Evolutionary conservation across 208 protist species (phyloP).

Genomic region (Endotrypanum monterogeii): DNA sequence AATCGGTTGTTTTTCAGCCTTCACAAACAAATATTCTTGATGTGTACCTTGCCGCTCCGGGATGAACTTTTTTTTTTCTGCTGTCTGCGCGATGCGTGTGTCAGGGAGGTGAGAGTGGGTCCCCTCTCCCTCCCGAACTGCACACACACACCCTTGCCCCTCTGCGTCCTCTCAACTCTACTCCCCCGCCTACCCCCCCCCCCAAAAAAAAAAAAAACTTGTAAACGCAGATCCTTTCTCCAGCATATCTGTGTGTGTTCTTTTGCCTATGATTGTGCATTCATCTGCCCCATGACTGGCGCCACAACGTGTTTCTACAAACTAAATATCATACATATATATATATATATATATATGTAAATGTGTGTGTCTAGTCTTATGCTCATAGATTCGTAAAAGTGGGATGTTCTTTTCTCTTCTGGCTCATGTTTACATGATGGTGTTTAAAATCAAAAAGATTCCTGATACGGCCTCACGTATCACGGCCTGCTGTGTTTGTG

Average conservation of each 20-base stretch:
- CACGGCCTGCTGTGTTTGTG: background rate
- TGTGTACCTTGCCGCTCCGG: too few species aligned
- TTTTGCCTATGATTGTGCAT: background rate
- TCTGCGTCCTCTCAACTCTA: background rate
- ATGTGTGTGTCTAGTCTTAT: background rate
- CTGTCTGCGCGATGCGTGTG: background rate
- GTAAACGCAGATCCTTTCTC: background rate
- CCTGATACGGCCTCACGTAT: background rate
- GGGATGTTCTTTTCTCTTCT: background rate
- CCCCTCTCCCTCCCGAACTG: background rate
- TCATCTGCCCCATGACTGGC: background rate
- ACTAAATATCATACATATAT: too few species aligned
- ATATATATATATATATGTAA: too few species aligned
- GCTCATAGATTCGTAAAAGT: background rate
- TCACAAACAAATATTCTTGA: too few species aligned
- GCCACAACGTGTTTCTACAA: background rate
- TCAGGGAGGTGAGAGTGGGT: background rate
- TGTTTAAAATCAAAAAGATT: background rate
- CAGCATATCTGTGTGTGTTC: slow-evolving; percentile 8
- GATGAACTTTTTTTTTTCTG: too few species aligned
- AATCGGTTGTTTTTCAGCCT: too few species aligned
- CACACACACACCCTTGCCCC: background rate
- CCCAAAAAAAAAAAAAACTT: too few species aligned
- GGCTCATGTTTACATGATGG: too few species aligned
- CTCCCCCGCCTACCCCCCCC: background rate